Base-by-base conservation (phyloP, 345 rosid genomes). In the Eucalyptus pauciflora region DNA sequence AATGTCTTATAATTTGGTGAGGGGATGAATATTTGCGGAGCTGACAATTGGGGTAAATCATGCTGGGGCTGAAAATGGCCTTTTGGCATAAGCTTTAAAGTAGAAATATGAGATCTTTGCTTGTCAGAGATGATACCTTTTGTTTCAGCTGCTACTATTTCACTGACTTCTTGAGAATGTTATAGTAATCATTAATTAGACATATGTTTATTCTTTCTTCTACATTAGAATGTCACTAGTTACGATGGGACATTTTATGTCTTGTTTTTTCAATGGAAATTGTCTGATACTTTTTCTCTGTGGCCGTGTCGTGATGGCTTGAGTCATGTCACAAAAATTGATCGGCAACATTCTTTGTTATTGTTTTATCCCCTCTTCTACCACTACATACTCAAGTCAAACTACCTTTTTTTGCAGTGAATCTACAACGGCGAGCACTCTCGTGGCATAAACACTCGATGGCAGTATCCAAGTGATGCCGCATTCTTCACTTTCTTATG, bases 401-500 rank as follows among this genome's bases (percentile, higher is more conserved):
- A 20, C 83, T 41, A 10, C 85, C 22, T 41, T 88, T 49, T 88
- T 22, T 37, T 52, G 89, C 89, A 88, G 89, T 13, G 89, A 97
- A 90, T 96, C 94, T 50, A 91, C 96, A 83, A 95, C 96, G 0
- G 96, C 96, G 50, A 94, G 97, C 92, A 94, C 96, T 45, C 95
- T 94, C 16, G 96, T 95, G 89, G 96, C 96, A 54, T 95, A 93
- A 88, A 89, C 50, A 8, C 12, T 87, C 56, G 24, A 56, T 9
- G 62, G 45, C 46, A 22, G 45, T 81, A 15, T 80, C 37, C 5
- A 37, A 20, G 14, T 33, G 85, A 41, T 7, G 15, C 16, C 0
- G 9, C 27, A 0, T 2, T 22, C 48, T 76, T 41, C 85, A 76
- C 48, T 10, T 76, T 76, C 24, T 6, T 76, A 76, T 10, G 16